Evolutionary conservation across 2,329 filamentous ascomycete genomes (phyloP).

Genomic region (Sarocladium brachiariae): DNA sequence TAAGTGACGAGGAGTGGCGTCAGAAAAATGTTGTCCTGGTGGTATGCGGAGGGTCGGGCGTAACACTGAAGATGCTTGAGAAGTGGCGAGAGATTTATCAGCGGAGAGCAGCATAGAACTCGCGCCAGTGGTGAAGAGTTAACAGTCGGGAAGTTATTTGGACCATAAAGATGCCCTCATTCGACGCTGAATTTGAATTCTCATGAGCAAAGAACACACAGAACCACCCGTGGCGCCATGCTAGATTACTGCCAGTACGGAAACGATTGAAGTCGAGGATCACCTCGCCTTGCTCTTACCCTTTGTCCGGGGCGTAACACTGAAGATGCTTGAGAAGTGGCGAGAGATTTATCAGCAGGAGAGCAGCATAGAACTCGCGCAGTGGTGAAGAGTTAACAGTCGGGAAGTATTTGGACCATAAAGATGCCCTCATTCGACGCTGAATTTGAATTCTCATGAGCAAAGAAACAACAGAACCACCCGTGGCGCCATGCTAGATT

Average conservation of each 20-base stretch:
- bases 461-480: not conserved
- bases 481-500: not conserved
- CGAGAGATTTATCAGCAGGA: constrained; percentile 34
- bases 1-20: constrained; percentile 51
- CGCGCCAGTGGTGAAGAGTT: not conserved
- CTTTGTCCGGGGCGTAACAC: constrained; percentile 43
- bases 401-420: too few species aligned
- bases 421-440: too few species aligned
- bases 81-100: constrained; percentile 46
- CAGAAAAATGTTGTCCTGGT: constrained; percentile 73
- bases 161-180: too few species aligned
- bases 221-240: not conserved
- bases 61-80: constrained; percentile 54
- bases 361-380: constrained; percentile 19
- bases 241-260: not conserved
- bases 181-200: not conserved
- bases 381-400: not conserved
- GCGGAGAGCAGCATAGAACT: constrained; percentile 21
- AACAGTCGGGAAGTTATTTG: too few species aligned
- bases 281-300: constrained; percentile 28
- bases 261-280: not conserved
- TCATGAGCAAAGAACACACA: not conserved
- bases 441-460: not conserved
- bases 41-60: constrained; percentile 72
- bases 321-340: constrained; percentile 55